Conservation (phyloP, 805 yeast species). For the Metschnikowia lunata region DNA sequence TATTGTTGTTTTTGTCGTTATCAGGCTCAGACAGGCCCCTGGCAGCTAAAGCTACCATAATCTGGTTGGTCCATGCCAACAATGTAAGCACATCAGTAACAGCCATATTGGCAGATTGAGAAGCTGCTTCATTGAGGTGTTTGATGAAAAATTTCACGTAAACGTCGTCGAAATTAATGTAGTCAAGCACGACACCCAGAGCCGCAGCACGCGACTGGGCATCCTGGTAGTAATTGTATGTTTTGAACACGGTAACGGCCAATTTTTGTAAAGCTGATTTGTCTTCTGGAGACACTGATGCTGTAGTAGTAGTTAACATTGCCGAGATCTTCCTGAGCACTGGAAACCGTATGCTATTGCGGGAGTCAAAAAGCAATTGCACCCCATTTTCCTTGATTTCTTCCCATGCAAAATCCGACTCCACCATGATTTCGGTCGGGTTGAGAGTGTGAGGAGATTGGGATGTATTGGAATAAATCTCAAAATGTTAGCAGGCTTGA, state of each 20-base stretch:
- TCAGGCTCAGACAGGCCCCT: neutral
- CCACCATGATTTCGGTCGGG: conserved; percentile 1
- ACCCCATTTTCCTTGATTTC: conserved; percentile 18
- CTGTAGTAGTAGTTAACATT: conserved; percentile 17
- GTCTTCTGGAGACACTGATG: conserved; percentile 2
- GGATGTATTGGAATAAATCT: too few relatives aligned
- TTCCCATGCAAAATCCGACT: conserved; percentile 8
- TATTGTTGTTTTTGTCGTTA: conserved; percentile 6
- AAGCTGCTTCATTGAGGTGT: conserved; percentile 31
- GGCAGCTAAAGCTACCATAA: conserved; percentile 8
- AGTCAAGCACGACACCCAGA: conserved; percentile 32
- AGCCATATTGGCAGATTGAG: conserved; percentile 40
- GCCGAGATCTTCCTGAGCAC: conserved; percentile 27
- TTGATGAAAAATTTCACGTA: conserved; percentile 33
- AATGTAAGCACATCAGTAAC: conserved; percentile 53
- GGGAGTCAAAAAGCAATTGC: conserved; percentile 28
- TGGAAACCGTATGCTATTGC: conserved; percentile 31
- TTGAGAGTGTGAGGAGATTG: too few relatives aligned
- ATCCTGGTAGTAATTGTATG: conserved; percentile 51
- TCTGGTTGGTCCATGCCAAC: conserved; percentile 50
- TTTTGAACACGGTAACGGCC: conserved; percentile 36
- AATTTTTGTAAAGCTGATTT: conserved; percentile 18
- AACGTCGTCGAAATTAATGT: conserved; percentile 29
- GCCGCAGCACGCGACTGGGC: conserved; percentile 43
- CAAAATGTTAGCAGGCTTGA: too few relatives aligned